These are phyloP conservation scores for Nicotiana rustica DNA, from an alignment of 305 asterid genomes.

Conservation along the genomic window DNA sequence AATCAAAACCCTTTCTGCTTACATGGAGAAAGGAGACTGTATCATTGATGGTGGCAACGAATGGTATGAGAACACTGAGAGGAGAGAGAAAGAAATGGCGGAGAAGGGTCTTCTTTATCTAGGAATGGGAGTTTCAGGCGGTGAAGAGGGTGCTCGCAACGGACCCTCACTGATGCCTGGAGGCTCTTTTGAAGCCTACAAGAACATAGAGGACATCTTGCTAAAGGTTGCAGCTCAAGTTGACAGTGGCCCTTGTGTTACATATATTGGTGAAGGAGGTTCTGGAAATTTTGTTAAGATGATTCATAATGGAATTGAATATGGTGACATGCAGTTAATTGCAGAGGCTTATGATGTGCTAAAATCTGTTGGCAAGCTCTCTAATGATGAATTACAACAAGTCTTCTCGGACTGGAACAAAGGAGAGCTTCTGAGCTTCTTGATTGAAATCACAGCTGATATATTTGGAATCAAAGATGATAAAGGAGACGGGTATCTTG, in stretches of 20 bases:
- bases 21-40: slow-evolving; percentile 79
- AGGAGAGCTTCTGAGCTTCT: slow-evolving; percentile 94
- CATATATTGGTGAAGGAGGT: slow-evolving; percentile 90
- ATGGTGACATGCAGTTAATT: slow-evolving; percentile 98
- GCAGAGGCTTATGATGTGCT: slow-evolving; percentile 96
- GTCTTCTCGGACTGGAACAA: slow-evolving; percentile 90
- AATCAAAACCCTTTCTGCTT: slow-evolving; percentile 63
- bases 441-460: slow-evolving; percentile 95
- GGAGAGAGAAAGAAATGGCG: slow-evolving; percentile 67
- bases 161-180: slow-evolving; percentile 88
- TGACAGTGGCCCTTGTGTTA: slow-evolving; percentile 96
- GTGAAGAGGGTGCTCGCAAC: slow-evolving; percentile 82
- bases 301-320: slow-evolving; percentile 95
- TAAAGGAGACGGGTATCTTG: slow-evolving; percentile 80
- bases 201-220: slow-evolving; percentile 81
- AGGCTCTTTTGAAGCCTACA: slow-evolving; percentile 79
- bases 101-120: slow-evolving; percentile 71
- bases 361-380: slow-evolving; percentile 86
- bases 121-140: slow-evolving; percentile 97
- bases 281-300: slow-evolving; percentile 94
- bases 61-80: slow-evolving; percentile 83
- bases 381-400: slow-evolving; percentile 75
- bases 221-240: slow-evolving; percentile 97
- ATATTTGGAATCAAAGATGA: slow-evolving; percentile 91
- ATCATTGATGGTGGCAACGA: slow-evolving; percentile 80